These are phyloP conservation scores for Pachysolen tannophilus DNA, from an alignment of 805 yeast species.

Conservation along the genomic window DNA sequence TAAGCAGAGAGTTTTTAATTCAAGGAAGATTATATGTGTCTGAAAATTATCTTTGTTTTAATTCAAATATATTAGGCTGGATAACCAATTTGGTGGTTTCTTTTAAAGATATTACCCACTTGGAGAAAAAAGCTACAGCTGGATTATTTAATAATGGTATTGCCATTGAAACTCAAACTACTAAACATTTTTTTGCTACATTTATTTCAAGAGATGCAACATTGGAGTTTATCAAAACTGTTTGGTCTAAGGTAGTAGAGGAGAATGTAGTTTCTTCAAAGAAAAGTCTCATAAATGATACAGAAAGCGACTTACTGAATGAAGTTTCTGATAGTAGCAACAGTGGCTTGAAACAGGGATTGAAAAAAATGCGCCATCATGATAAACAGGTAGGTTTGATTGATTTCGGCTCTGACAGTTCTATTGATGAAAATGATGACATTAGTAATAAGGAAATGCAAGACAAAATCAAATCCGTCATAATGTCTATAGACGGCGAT, in stretches of 20 bases:
- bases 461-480: constrained; percentile 4
- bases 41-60: constrained; percentile 73
- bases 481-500: constrained; percentile 17
- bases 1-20: constrained; percentile 74
- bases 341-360: too few species aligned
- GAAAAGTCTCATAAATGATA: too few species aligned
- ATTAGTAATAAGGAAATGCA: constrained; percentile 4
- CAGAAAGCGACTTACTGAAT: too few species aligned
- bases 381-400: constrained; percentile 5
- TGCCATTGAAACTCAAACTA: constrained; percentile 52
- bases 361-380: constrained; percentile 4
- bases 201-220: constrained; percentile 78
- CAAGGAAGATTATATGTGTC: constrained; percentile 86
- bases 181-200: constrained; percentile 76
- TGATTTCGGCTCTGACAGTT: too few species aligned
- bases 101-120: constrained; percentile 56
- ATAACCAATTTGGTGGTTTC: constrained; percentile 72
- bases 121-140: constrained; percentile 80
- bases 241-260: too few species aligned
- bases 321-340: too few species aligned
- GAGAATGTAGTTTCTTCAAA: too few species aligned
- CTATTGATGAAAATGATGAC: too few species aligned
- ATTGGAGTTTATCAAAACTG: constrained; percentile 54
- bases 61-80: constrained; percentile 86
- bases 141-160: constrained; percentile 92